Base-by-base conservation (phyloP, 257 asterid species). In the Linaria vulgaris region DNA sequence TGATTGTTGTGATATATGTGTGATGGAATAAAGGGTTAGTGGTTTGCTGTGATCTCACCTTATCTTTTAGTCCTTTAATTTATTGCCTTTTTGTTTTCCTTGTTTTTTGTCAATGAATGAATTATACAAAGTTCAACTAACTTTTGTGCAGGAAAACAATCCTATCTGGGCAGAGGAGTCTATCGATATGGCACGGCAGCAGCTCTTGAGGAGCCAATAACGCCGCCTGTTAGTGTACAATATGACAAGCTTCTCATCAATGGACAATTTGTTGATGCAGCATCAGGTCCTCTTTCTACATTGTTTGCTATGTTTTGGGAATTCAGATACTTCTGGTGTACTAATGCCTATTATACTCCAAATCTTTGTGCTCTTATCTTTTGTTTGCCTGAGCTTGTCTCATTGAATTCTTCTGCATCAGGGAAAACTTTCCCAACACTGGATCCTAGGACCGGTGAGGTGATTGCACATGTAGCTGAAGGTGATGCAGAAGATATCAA, bases 401-500 rank as follows among this genome's bases (percentile, higher is more conserved):
- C n/a, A 12, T 12, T 11, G 13, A 24, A 38, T 20, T 31, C 71
- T 59, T 34, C 21, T 68, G 25, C 46, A 64, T 61, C 74, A 91
- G 98, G 98, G 57, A 91, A 86, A 75, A 86, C 95, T 15, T 91
- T 91, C 73, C 82, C 83, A 15, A 91, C 96, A 19, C 59, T 91
- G 72, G 98, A 91, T 77, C 98, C 96, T 15, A 81, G 98, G 75
- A 86, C 88, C 3, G 96, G 96, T 53, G 95, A 91, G 49, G 83
- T 86, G 44, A 91, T 91, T 74, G 90, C 96, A 45, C 80, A 84
- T 73, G 86, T 91, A 19, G 87, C 96, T 59, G 98, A 91, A 80
- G 96, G 96, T 19, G 96, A 91, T 72, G 85, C 82, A 23, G 98
- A 88, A 67, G 98, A 91, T 69, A 20, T 86, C 56, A 74, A 88